Percentiles rank a stretch among this genome's conserved stretches.
phyloP scores from a whole-genome alignment of 306 rosid species.

The Lablab purpureus region DNA sequence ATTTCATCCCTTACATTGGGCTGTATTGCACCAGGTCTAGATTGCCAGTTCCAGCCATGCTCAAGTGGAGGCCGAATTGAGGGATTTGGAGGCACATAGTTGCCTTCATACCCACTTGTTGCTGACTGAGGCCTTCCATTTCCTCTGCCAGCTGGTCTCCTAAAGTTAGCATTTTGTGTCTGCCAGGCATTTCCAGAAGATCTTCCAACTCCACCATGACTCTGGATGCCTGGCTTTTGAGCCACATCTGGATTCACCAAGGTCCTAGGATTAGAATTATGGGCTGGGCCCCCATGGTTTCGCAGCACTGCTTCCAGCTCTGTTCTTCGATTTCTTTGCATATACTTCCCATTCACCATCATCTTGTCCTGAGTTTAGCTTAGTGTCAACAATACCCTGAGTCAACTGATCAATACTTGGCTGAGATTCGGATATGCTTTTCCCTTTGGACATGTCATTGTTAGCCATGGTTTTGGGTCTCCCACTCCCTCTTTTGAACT shows the following conservation, averaged over 20 bases:
- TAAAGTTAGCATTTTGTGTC: constrained; percentile 52
- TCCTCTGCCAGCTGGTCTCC: constrained; percentile 66
- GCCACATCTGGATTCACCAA: constrained; percentile 50
- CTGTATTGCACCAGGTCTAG: constrained; percentile 58
- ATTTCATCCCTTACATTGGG: constrained; percentile 43
- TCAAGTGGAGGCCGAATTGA: constrained; percentile 67
- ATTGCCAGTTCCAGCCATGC: constrained; percentile 88
- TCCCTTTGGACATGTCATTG: constrained; percentile 56
- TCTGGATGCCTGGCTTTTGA: constrained; percentile 46
- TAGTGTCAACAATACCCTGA: constrained; percentile 56
- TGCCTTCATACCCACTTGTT: constrained; percentile 43
- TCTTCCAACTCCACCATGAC: constrained; percentile 59
- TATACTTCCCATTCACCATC: constrained; percentile 82
- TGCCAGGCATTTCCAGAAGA: constrained; percentile 53
- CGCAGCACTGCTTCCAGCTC: constrained; percentile 68
- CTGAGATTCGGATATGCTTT: constrained; percentile 42
- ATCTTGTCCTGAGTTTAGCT: constrained; percentile 53
- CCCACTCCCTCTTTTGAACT: constrained; percentile 65
- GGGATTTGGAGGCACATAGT: constrained; percentile 49
- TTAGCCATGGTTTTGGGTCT: constrained; percentile 38
- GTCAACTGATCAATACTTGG: constrained; percentile 58
- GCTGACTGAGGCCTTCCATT: constrained; percentile 52
- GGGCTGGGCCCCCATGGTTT: constrained; percentile 55
- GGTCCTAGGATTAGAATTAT: constrained; percentile 55
- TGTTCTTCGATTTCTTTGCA: constrained; percentile 71